phyloP scores from a whole-genome alignment of 2,329 filamentous ascomycete genomes.

The Ophiocordyceps sinensis region DNA sequence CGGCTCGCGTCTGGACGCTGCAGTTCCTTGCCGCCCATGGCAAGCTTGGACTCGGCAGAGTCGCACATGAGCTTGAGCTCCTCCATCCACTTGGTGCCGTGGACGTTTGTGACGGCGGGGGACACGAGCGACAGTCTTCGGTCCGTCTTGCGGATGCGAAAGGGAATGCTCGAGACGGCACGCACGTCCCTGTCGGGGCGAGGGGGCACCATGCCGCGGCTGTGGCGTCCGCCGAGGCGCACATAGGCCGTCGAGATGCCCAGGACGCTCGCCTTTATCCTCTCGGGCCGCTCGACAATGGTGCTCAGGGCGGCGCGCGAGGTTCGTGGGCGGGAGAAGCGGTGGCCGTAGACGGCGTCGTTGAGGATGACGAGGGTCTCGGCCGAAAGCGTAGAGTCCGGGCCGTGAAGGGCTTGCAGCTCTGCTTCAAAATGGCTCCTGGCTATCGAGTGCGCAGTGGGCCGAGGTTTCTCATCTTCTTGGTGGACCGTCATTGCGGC shows the following conservation, averaged over 20 bases:
- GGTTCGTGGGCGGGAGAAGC: slow-evolving; percentile 71
- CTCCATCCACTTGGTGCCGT: slow-evolving; percentile 86
- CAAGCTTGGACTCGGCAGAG: slow-evolving; percentile 62
- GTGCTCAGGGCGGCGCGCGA: slow-evolving; percentile 55
- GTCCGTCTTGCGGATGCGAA: slow-evolving; percentile 70
- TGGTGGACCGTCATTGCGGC: slow-evolving; percentile 17
- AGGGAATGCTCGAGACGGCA: slow-evolving; percentile 50
- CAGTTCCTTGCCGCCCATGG: slow-evolving; percentile 64
- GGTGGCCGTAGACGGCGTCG: slow-evolving; percentile 89
- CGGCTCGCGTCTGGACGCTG: slow-evolving; percentile 50
- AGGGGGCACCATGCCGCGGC: slow-evolving; percentile 53
- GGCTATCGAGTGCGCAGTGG: slow-evolving; percentile 44
- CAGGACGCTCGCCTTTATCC: slow-evolving; percentile 69
- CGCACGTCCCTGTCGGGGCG: slow-evolving; percentile 44
- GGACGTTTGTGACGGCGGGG: slow-evolving; percentile 73
- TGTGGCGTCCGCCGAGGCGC: slow-evolving; percentile 68
- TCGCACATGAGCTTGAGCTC: slow-evolving; percentile 79
- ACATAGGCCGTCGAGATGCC: slow-evolving; percentile 83
- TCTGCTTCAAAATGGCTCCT: slow-evolving; percentile 56
- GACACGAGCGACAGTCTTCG: slow-evolving; percentile 59
- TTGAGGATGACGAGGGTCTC: slow-evolving; percentile 76
- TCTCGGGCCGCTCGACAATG: slow-evolving; percentile 88
- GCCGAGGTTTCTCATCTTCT: slow-evolving; percentile 21
- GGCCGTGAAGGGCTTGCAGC: slow-evolving; percentile 44
- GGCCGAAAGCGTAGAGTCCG: slow-evolving; percentile 23